Conservation (phyloP, 2,329 filamentous ascomycete genomes). For the Chrysoporthe austroafricana region DNA sequence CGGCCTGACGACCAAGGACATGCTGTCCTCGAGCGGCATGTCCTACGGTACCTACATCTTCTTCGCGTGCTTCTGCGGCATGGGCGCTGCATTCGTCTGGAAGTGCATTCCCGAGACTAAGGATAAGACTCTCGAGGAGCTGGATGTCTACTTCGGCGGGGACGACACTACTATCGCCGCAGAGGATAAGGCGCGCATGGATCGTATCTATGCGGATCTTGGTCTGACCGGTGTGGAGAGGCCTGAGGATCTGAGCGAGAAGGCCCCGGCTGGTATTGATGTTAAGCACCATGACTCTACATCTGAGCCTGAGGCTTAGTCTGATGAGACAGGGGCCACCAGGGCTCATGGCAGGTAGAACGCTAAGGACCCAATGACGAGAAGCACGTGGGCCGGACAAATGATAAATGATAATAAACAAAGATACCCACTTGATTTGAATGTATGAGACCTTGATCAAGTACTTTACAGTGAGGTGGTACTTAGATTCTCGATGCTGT, state of each 20-base stretch:
- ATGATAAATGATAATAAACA: no score
- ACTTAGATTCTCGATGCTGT: no score
- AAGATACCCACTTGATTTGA: no score
- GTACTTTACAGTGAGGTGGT: no score
- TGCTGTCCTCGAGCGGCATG: slow-evolving; percentile 27
- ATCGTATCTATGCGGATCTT: slow-evolving; percentile 32
- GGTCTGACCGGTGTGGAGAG: slow-evolving; percentile 35
- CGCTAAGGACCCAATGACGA: background rate
- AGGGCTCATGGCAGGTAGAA: background rate
- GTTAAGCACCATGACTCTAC: slow-evolving; percentile 18
- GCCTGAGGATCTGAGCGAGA: slow-evolving; percentile 31
- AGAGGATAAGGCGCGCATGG: slow-evolving; percentile 37
- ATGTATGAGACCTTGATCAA: no score
- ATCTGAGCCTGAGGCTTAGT: background rate
- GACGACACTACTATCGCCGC: slow-evolving; percentile 38
- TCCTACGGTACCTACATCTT: slow-evolving; percentile 43
- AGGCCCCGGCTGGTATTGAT: background rate
- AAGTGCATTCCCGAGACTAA: slow-evolving; percentile 38
- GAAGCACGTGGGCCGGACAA: background rate
- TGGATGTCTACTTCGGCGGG: slow-evolving; percentile 39
- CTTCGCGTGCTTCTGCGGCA: slow-evolving; percentile 45
- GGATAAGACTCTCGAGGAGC: slow-evolving; percentile 31
- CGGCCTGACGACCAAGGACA: slow-evolving; percentile 29
- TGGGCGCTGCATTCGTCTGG: slow-evolving; percentile 38
- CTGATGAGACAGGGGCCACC: background rate